phyloP scores from a whole-genome alignment of 768 basidiomycete species.

The Russula earlei region DNA sequence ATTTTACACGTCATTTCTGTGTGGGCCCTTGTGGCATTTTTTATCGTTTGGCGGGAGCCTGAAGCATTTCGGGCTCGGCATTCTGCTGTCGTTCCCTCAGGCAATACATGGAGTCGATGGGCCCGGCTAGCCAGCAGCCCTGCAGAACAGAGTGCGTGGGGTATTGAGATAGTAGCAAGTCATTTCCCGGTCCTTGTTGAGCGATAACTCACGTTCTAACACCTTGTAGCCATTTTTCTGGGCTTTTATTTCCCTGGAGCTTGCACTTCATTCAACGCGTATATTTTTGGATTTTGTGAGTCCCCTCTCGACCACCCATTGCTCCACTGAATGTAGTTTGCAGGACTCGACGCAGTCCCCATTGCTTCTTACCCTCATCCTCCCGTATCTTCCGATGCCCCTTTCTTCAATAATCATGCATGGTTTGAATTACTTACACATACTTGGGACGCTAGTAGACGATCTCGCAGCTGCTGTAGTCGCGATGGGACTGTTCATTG shows the following conservation, averaged over 20 bases:
- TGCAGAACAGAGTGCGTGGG: slow-evolving; percentile 30
- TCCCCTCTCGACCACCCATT: slow-evolving; percentile 5
- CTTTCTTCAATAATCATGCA: slow-evolving; percentile 54
- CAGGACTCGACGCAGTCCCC: slow-evolving; percentile 56
- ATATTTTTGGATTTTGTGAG: slow-evolving; percentile 64
- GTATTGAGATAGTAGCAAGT: slow-evolving; percentile 52
- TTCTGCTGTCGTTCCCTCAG: slow-evolving; percentile 28
- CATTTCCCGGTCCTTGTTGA: not conserved
- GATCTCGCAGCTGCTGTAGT: slow-evolving; percentile 63
- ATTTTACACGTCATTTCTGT: slow-evolving; percentile 54
- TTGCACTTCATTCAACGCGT: slow-evolving; percentile 60
- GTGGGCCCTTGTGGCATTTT: slow-evolving; percentile 59
- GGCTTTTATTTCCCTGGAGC: slow-evolving; percentile 66
- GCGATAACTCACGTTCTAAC: slow-evolving; percentile 1
- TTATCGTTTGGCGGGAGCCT: slow-evolving; percentile 60
- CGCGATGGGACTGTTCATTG: slow-evolving; percentile 57
- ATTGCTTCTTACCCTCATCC: slow-evolving; percentile 44
- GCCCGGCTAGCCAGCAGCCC: slow-evolving; percentile 39
- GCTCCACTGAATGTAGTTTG: not conserved
- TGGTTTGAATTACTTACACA: slow-evolving; percentile 55
- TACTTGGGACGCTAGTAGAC: slow-evolving; percentile 58
- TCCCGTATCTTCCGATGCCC: slow-evolving; percentile 59
- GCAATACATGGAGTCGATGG: slow-evolving; percentile 51
- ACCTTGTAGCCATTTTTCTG: slow-evolving; percentile 64
- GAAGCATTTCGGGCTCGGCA: slow-evolving; percentile 33